Conservation (phyloP, 352 stramenopile species). For the Phytophthora brassicae region DNA sequence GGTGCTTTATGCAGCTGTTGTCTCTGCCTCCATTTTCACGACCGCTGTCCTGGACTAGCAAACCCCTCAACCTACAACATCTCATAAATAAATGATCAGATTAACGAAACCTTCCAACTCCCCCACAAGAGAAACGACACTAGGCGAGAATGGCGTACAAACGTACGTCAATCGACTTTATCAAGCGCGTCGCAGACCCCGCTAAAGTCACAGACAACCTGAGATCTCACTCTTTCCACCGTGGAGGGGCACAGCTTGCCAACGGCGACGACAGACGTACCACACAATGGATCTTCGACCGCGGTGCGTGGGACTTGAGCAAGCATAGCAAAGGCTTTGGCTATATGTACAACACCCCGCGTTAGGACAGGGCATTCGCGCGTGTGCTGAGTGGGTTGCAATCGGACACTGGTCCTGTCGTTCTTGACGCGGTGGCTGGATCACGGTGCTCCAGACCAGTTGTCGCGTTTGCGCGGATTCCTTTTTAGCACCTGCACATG, state of each 20-base stretch:
- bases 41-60: too few species aligned
- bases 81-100: too few species aligned
- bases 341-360: neutral
- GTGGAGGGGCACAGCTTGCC: slow-evolving; percentile 24
- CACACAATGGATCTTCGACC: slow-evolving; percentile 17
- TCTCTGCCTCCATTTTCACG: too few species aligned
- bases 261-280: slow-evolving; percentile 21
- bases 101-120: too few species aligned
- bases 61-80: too few species aligned
- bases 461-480: too few species aligned
- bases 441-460: too few species aligned
- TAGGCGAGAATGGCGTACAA: slow-evolving; percentile 11
- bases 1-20: too few species aligned
- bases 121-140: neutral
- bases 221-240: slow-evolving; percentile 32
- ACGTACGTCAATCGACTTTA: slow-evolving; percentile 29
- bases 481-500: too few species aligned
- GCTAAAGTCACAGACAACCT: too few species aligned
- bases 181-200: slow-evolving; percentile 3
- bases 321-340: neutral
- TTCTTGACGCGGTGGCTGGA: too few species aligned
- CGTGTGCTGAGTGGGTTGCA: neutral
- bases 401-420: neutral
- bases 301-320: neutral
- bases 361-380: neutral